These are phyloP conservation scores for Neopestalotiopsis sp. DNA, from an alignment of 2,329 filamentous ascomycete genomes.

Conservation along the genomic window DNA sequence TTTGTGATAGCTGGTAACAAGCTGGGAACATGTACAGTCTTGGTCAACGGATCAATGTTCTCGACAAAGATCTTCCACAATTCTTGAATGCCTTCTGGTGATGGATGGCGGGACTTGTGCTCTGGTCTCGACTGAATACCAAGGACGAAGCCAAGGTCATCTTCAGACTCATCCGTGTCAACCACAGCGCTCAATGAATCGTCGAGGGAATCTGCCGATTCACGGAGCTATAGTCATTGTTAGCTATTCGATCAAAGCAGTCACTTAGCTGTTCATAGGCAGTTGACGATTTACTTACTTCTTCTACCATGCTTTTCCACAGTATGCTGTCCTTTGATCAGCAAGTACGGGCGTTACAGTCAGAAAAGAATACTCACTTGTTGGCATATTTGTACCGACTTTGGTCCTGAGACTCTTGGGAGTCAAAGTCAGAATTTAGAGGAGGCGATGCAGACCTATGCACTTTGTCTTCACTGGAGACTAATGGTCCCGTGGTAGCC, in stretches of 20 bases:
- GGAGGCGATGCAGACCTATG: background rate
- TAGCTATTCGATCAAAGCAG: slow-evolving; percentile 3
- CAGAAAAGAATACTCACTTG: slow-evolving; percentile 23
- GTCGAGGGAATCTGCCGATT: slow-evolving; percentile 22
- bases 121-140: slow-evolving; percentile 17
- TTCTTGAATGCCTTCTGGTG: slow-evolving; percentile 13
- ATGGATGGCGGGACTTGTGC: slow-evolving; percentile 13
- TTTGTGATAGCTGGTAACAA: slow-evolving; percentile 3
- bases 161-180: slow-evolving; percentile 26
- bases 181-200: slow-evolving; percentile 26
- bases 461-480: background rate
- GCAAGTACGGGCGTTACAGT: background rate
- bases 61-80: slow-evolving; percentile 14
- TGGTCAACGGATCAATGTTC: slow-evolving; percentile 13
- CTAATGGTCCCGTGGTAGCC: background rate
- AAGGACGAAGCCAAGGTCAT: slow-evolving; percentile 32
- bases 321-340: slow-evolving; percentile 19
- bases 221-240: slow-evolving; percentile 29
- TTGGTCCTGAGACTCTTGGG: slow-evolving; percentile 22
- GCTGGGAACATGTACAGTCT: slow-evolving; percentile 8
- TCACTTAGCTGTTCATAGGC: background rate
- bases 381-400: slow-evolving; percentile 22
- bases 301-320: slow-evolving; percentile 27
- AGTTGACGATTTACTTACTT: slow-evolving; percentile 18
- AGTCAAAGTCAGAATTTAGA: slow-evolving; percentile 16